Evolutionary conservation across 345 rosid genomes (phyloP), one percentile per base, ranked within the genome.

Genomic region (Erucastrum elatum): DNA sequence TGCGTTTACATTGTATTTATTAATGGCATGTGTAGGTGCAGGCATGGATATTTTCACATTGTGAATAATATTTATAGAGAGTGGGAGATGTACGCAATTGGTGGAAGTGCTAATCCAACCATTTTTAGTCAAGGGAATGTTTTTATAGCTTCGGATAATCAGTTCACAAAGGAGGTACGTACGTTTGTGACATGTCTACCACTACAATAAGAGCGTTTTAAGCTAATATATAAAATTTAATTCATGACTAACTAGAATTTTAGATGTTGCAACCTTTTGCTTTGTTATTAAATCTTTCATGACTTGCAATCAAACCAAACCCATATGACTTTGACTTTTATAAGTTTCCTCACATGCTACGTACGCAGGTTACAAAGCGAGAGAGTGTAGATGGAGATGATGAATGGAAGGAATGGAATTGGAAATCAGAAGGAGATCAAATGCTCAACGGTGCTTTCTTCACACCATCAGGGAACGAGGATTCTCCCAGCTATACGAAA

Each of bases 61-160:
- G 89, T 90, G 56, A 88, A 88, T 66, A 90, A 87, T 55, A 77
- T 87, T 33, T 87, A 90, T 77, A 16, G 71, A 17, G 85, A 86
- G 12, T 87, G 96, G 96, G 77, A 85, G 70, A 87, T 83, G 89
- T 89, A 88, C 81, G 91, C 89, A 13, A 86, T 89, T 61, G 91
- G 91, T 31, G 95, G 93, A 77, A 89, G 93, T 75, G 93, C 95
- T 10, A 84, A 84, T 75, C 95, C 93, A 15, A 90, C 95, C 3
- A 90, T 89, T 67, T 85, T 86, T 63, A 90, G 95, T 62, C 90
- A 89, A 77, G 93, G 91, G 60, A 90, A 89, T 65, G 82, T 84
- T 13, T 90, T 87, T 70, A 67, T 89, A 35, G 93, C 95, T 72
- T 76, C 90, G 5, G 30, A 89, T 58, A 76, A 53, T 64, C 77